phyloP scores from a whole-genome alignment of 2,329 filamentous ascomycete genomes.

The Fusarium anthophilum region DNA sequence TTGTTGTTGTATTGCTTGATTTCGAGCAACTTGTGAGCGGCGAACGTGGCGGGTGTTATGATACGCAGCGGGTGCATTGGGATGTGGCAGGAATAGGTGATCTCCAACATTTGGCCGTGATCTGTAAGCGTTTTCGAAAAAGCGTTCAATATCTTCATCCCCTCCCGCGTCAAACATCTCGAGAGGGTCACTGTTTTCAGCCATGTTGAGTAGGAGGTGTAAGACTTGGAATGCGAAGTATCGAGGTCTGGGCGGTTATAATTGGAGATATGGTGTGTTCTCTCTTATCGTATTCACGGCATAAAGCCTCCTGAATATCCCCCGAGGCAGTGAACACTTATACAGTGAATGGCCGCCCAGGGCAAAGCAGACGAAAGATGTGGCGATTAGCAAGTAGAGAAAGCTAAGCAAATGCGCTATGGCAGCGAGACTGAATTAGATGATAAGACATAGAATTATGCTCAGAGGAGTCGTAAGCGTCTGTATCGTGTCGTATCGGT shows the following conservation, averaged over 20 bases:
- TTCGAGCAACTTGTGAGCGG: slow-evolving; percentile 3
- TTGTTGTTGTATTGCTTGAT: slow-evolving; percentile 13
- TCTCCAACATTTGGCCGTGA: neutral
- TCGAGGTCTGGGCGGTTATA: neutral
- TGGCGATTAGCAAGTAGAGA: slow-evolving; percentile 20
- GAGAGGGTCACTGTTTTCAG: slow-evolving; percentile 23
- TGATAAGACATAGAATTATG: neutral
- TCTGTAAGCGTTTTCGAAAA: slow-evolving; percentile 6
- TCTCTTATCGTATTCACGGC: slow-evolving; percentile 1
- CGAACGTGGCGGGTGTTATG: slow-evolving; percentile 1
- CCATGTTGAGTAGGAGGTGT: slow-evolving; percentile 24
- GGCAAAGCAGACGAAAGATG: slow-evolving; percentile 7
- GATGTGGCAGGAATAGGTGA: slow-evolving; percentile 32
- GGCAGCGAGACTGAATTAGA: slow-evolving; percentile 1
- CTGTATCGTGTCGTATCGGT: neutral
- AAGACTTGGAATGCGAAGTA: neutral
- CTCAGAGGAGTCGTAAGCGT: slow-evolving; percentile 1
- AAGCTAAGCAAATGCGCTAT: slow-evolving; percentile 10
- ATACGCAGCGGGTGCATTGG: slow-evolving; percentile 20
- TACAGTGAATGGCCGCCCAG: neutral
- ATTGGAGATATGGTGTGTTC: neutral
- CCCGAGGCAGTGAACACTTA: slow-evolving; percentile 1
- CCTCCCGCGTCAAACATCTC: slow-evolving; percentile 34
- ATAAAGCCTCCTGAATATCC: slow-evolving; percentile 5
- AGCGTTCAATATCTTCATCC: slow-evolving; percentile 31